These are phyloP conservation scores for Fusarium sp. DNA, from an alignment of 2,329 filamentous ascomycete species.

Conservation along the genomic window DNA sequence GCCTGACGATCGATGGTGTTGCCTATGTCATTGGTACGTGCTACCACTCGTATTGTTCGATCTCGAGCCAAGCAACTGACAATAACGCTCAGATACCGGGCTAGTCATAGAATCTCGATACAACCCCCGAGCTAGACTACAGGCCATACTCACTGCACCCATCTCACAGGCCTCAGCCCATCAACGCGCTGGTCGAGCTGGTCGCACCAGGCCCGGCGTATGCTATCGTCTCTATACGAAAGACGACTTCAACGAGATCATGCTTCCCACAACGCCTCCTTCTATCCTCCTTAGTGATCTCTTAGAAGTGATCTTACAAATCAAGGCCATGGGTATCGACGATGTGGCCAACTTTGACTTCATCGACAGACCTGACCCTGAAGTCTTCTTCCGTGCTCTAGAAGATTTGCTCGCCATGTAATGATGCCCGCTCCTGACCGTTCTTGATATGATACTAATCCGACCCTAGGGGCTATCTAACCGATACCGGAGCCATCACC, in stretches of 20 bases:
- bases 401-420: constrained; percentile 70
- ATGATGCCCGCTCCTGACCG: too few relatives aligned
- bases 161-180: constrained; percentile 97
- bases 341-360: constrained; percentile 97
- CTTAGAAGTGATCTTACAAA: constrained; percentile 91
- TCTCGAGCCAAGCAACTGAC: background rate
- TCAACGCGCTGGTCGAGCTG: constrained; percentile 91
- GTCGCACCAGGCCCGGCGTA: constrained; percentile 93
- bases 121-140: constrained; percentile 96
- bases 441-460: too few relatives aligned
- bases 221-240: constrained; percentile 97
- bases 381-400: constrained; percentile 90
- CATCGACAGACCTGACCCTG: constrained; percentile 96
- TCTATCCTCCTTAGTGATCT: constrained; percentile 96
- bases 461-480: constrained; percentile 6
- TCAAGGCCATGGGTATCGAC: constrained; percentile 99
- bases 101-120: constrained; percentile 65
- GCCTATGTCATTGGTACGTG: constrained; percentile 78
- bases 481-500: background rate
- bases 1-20: constrained; percentile 95
- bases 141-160: constrained; percentile 91
- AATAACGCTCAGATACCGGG: background rate
- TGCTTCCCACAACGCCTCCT: constrained; percentile 94
- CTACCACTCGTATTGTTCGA: background rate
- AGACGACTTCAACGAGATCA: constrained; percentile 88